Conservation (phyloP, 1,284 basidiomycete species). For the Bjerkandera adusta region DNA sequence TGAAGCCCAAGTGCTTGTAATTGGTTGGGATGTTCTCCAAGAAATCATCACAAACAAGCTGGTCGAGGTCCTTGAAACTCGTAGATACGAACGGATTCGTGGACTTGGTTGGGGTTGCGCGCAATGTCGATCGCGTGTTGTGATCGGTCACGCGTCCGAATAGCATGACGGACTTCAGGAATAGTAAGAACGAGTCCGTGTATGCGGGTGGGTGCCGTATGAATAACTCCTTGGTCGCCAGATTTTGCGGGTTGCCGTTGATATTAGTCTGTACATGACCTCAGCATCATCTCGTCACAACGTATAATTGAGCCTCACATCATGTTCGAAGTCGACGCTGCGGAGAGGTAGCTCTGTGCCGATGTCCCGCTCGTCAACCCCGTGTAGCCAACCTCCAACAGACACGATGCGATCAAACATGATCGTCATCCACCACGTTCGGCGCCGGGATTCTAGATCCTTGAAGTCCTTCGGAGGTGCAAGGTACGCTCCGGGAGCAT, state of each 20-base stretch:
- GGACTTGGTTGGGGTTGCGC: conserved; percentile 56
- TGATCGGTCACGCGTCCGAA: conserved; percentile 82
- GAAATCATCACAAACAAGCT: conserved; percentile 63
- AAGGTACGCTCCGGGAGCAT: conserved; percentile 73
- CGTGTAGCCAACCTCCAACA: conserved; percentile 86
- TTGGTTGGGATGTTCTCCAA: conserved; percentile 63
- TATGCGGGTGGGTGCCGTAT: conserved; percentile 68
- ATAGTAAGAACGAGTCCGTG: conserved; percentile 74
- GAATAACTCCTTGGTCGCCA: conserved; percentile 61
- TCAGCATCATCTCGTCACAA: conserved; percentile 10
- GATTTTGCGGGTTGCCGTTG: conserved; percentile 69
- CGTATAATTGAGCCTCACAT: conserved; percentile 41
- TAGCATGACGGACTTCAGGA: conserved; percentile 78
- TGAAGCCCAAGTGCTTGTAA: conserved; percentile 61
- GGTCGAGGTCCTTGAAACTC: conserved; percentile 68
- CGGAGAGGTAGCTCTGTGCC: conserved; percentile 78
- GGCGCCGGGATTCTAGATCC: conserved; percentile 71
- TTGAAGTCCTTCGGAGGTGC: conserved; percentile 70
- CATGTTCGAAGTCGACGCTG: conserved; percentile 68
- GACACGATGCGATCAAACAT: conserved; percentile 82
- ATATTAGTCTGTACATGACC: conserved; percentile 42
- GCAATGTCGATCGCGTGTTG: conserved; percentile 69
- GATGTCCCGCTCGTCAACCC: conserved; percentile 75
- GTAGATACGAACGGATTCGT: conserved; percentile 65
- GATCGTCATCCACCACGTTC: conserved; percentile 88